Conservation (phyloP, 2,329 filamentous ascomycete genomes). For the Penicillium sp. region DNA sequence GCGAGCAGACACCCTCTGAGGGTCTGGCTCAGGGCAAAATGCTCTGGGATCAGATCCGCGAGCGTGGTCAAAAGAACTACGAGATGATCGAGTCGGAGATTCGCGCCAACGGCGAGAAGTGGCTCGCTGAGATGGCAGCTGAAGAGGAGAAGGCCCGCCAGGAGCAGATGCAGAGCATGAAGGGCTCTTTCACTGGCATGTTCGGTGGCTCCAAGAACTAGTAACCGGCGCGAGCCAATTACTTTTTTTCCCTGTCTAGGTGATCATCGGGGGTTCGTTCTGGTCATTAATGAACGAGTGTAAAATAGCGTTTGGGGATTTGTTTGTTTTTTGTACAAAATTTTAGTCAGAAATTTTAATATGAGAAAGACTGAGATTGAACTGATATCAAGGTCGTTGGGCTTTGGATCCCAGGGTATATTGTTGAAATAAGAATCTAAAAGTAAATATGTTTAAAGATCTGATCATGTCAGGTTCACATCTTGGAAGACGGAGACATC, state of each 20-base stretch:
- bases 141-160: slow-evolving; percentile 86
- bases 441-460: slow-evolving; percentile 5
- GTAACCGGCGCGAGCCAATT: slow-evolving; percentile 18
- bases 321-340: slow-evolving; percentile 28
- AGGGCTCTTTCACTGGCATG: slow-evolving; percentile 66
- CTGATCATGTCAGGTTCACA: slow-evolving; percentile 30
- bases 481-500: slow-evolving; percentile 45
- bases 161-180: slow-evolving; percentile 90
- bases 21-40: slow-evolving; percentile 92
- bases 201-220: slow-evolving; percentile 41
- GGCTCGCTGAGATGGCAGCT: slow-evolving; percentile 89
- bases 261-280: slow-evolving; percentile 29
- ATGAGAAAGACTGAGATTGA: slow-evolving; percentile 18
- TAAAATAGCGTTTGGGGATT: slow-evolving; percentile 36
- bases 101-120: slow-evolving; percentile 87
- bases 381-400: slow-evolving; percentile 15
- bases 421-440: slow-evolving; percentile 10
- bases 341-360: slow-evolving; percentile 26
- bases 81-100: slow-evolving; percentile 87
- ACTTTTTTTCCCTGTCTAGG: slow-evolving; percentile 20
- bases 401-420: slow-evolving; percentile 20
- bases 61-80: slow-evolving; percentile 87
- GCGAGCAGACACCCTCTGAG: slow-evolving; percentile 69
- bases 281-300: slow-evolving; percentile 31
- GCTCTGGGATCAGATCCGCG: slow-evolving; percentile 89